Base-by-base conservation (phyloP, 1,284 basidiomycete genomes). In the Pyrrhoderma noxium region DNA sequence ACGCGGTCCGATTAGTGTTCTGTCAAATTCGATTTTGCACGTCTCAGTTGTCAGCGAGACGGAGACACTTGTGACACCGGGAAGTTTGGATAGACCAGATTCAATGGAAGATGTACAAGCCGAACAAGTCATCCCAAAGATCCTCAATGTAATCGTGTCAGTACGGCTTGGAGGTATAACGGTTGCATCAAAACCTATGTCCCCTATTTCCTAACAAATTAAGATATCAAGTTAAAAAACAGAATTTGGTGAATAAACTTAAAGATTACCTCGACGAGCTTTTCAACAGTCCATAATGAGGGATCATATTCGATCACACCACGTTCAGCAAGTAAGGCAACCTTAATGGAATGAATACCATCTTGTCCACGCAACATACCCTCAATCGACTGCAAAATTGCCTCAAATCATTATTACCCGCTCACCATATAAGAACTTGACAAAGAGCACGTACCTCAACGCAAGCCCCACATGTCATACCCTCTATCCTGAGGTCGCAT, bases 321-420 rank as follows among this genome's bases (percentile, higher is more conserved):
- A 22, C 93, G 83, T 67, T 99, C 95, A 8, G 96, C 89, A 22
- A 99, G 77, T 16, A 99, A 75, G 13, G 95, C 94, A 19, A 99
- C 93, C 62, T 93, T 91, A 54, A 97, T 73, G 5, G 84, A 89
- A 53, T 82, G 67, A 51, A 99, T 94, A 19, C 96, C 96, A 18
- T 80, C 70, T 65, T 95, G 89, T 9, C 74, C 72, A 55, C 84
- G 74, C n/a, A 99, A 77, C 73, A 90, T 89, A 19, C 82, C 79
- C 66, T 99, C 96, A 58, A 99, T 98, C n/a, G 91, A 83, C 88
- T 90, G 50, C 21, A 16, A 42, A 25, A 2, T 31, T 31, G 27
- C 27, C 27, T 31, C 23, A 18, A 13, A 22, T 50, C 13, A 21
- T 27, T 41, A 13, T 42, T n/a, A 49, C 38, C 36, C 9, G 11